These are phyloP conservation scores for Mycena floridula DNA, from an alignment of 768 basidiomycete genomes.

Conservation along the genomic window DNA sequence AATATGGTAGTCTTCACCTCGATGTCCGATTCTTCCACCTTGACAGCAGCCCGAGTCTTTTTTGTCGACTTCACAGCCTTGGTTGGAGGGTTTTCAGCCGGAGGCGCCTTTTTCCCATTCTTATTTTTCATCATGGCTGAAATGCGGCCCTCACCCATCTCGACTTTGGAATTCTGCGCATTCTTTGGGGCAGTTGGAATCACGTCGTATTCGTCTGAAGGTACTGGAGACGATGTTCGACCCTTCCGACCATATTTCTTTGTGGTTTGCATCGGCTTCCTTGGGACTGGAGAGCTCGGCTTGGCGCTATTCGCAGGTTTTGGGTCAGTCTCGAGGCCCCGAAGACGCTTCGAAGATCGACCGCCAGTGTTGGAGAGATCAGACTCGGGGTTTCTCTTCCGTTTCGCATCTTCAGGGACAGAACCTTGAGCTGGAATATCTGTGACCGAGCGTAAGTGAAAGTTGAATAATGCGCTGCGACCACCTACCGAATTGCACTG, in stretches of 20 bases:
- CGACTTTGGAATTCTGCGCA: neutral
- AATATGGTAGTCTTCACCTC: neutral
- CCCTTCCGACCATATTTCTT: neutral
- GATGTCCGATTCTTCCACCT: neutral
- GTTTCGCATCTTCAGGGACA: neutral
- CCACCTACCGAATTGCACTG: neutral
- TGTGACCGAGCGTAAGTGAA: neutral
- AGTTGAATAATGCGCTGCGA: neutral
- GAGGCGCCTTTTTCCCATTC: neutral
- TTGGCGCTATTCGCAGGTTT: neutral
- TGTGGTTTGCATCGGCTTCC: neutral
- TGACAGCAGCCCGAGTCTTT: neutral
- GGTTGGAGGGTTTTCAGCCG: neutral
- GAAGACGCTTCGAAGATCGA: neutral
- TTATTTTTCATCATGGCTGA: neutral
- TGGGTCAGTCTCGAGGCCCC: neutral
- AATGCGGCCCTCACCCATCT: conserved; percentile 3
- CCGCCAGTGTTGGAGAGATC: neutral
- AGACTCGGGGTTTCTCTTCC: neutral
- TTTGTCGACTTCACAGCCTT: neutral
- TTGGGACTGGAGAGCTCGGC: neutral
- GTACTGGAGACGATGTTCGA: neutral
- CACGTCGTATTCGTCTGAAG: neutral
- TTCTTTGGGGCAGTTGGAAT: neutral
- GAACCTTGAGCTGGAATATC: neutral